phyloP scores from a whole-genome alignment of 2,329 filamentous ascomycete genomes.

The Amphichorda felina region DNA sequence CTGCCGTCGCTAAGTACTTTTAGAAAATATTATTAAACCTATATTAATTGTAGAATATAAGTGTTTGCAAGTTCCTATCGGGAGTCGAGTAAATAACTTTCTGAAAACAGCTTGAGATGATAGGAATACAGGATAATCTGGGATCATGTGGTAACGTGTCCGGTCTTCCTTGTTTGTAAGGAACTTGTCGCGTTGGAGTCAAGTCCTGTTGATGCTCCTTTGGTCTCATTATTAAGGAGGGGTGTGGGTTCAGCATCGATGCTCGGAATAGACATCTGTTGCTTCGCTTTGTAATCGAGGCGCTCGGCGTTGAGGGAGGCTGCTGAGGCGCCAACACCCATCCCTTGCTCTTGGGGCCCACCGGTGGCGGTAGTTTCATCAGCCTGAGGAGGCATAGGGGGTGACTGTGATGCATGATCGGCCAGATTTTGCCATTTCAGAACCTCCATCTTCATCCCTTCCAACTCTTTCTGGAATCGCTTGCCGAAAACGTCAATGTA shows the following conservation, averaged over 20 bases:
- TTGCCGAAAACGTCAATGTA: conserved; percentile 98
- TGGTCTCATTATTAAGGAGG: conserved; percentile 34
- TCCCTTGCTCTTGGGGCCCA: conserved; percentile 1
- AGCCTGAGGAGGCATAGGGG: conserved; percentile 16
- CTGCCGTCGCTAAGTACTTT: too few species aligned
- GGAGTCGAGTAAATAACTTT: too few species aligned
- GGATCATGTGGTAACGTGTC: background rate
- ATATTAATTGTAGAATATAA: too few species aligned
- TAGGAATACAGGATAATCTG: too few species aligned
- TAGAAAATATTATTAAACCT: too few species aligned
- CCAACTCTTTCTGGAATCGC: conserved; percentile 91
- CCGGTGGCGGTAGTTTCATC: conserved; percentile 8
- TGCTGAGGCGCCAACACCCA: conserved; percentile 1
- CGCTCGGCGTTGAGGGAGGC: conserved; percentile 1
- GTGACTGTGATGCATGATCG: conserved; percentile 24
- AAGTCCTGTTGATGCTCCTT: conserved; percentile 24
- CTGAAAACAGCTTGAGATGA: too few species aligned
- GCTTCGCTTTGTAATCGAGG: background rate
- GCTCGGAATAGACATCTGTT: conserved; percentile 4
- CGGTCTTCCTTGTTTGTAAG: conserved; percentile 32
- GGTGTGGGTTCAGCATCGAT: conserved; percentile 42
- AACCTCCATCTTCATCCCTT: conserved; percentile 79
- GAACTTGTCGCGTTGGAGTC: conserved; percentile 35
- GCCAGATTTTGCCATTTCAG: conserved; percentile 68
- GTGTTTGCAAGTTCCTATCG: too few species aligned